phyloP scores from a whole-genome alignment of 495 filamentous ascomycete genomes.

The Aspergillus coremiiformis region DNA sequence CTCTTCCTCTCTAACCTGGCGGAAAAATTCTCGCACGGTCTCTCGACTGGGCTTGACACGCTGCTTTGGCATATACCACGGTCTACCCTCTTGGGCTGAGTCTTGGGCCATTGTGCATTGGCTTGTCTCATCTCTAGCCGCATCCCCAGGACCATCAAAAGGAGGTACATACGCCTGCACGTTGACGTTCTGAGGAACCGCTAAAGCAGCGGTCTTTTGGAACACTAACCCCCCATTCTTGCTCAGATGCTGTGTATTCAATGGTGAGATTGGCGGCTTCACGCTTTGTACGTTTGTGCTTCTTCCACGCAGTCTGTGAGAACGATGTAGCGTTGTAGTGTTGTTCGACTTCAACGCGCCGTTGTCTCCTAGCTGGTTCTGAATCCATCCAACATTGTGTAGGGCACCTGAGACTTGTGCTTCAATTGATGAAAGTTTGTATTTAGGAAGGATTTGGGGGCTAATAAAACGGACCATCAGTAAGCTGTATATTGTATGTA shows the following conservation, averaged over 20 bases:
- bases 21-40: slow-evolving; percentile 9
- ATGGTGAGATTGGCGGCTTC: slow-evolving; percentile 5
- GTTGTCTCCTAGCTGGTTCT: neutral
- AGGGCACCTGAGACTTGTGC: neutral
- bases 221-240: slow-evolving; percentile 14
- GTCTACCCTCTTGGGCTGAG: neutral
- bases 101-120: neutral
- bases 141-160: slow-evolving; percentile 19
- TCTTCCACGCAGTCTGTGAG: neutral
- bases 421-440: neutral
- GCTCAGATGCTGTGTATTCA: slow-evolving; percentile 12
- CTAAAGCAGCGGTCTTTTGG: slow-evolving; percentile 18
- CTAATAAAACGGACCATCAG: neutral
- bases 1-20: slow-evolving; percentile 9
- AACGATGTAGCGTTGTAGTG: neutral
- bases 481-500: neutral
- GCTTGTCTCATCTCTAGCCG: neutral
- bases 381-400: neutral
- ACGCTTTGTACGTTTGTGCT: neutral
- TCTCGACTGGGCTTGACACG: slow-evolving; percentile 2
- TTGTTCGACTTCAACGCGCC: neutral
- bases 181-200: slow-evolving; percentile 24
- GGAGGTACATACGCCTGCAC: slow-evolving; percentile 25
- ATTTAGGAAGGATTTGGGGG: neutral
- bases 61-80: slow-evolving; percentile 4